Conservation (phyloP, 2,329 filamentous ascomycete species). For the Cladobotryum protrusum region DNA sequence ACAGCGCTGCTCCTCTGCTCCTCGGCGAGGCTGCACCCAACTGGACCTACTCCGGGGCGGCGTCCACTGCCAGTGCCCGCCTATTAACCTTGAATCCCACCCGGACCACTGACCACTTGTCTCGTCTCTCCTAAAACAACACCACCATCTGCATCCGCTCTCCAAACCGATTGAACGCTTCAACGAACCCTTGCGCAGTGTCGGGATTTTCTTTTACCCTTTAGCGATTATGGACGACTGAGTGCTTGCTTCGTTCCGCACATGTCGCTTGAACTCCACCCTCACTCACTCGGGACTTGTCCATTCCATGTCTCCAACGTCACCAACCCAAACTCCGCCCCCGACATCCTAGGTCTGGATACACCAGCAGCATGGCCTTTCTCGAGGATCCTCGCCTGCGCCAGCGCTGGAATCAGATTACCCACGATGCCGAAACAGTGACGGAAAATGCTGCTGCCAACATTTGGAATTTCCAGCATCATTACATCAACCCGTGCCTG, state of each 20-base stretch:
- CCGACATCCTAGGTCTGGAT: background rate
- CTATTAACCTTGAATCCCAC: too few species aligned
- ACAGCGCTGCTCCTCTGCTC: too few species aligned
- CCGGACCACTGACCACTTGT: too few species aligned
- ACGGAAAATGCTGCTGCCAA: conserved; percentile 88
- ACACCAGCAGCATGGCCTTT: conserved; percentile 45
- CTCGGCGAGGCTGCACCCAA: too few species aligned
- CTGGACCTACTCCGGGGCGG: too few species aligned
- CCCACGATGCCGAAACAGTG: conserved; percentile 81
- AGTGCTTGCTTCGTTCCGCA: background rate
- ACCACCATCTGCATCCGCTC: too few species aligned
- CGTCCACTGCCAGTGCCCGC: too few species aligned
- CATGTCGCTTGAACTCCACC: background rate
- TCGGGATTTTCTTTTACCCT: too few species aligned
- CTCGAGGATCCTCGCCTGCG: conserved; percentile 81
- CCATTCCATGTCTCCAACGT: conserved; percentile 10
- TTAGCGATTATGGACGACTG: conserved; percentile 3
- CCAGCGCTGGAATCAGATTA: conserved; percentile 88
- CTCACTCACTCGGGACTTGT: background rate
- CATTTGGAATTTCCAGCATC: conserved; percentile 82
- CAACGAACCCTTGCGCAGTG: too few species aligned
- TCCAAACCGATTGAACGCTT: too few species aligned
- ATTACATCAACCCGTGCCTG: conserved; percentile 79
- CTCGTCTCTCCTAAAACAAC: too few species aligned
- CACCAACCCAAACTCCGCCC: conserved; percentile 1